phyloP scores from a whole-genome alignment of 2,329 filamentous ascomycete genomes.

The Neocatenulostroma microsporum region DNA sequence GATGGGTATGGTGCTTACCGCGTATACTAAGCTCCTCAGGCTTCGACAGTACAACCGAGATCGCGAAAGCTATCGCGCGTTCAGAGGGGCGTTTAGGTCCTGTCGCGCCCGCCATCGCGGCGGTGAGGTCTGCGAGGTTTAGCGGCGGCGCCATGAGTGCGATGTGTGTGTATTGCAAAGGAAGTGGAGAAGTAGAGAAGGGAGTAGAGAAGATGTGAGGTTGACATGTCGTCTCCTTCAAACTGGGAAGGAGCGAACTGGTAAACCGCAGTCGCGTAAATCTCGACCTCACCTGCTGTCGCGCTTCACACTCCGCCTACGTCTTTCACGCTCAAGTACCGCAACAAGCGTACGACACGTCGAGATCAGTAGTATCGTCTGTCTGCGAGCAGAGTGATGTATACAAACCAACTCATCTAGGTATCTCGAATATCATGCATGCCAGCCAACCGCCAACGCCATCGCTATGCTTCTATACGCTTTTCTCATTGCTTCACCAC shows the following conservation, averaged over 20 bases:
- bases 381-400: background rate
- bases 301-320: too few relatives aligned
- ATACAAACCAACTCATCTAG: background rate
- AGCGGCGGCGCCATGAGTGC: background rate
- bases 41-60: constrained; percentile 30
- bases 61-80: constrained; percentile 19
- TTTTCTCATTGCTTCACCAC: background rate
- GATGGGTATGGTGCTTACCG: constrained; percentile 11
- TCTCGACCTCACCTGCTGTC: background rate
- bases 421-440: background rate
- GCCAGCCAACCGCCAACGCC: constrained; percentile 1
- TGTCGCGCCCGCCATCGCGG: too few relatives aligned
- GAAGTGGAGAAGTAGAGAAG: background rate
- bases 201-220: background rate
- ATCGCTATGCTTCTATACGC: constrained; percentile 2
- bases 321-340: too few relatives aligned
- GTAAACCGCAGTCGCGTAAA: background rate
- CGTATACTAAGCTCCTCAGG: constrained; percentile 27
- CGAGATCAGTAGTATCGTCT: too few relatives aligned
- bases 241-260: background rate
- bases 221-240: background rate
- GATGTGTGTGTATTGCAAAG: background rate
- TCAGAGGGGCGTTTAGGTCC: constrained; percentile 11
- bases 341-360: too few relatives aligned
- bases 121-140: background rate